These are phyloP conservation scores for Fusarium papillatum DNA, from an alignment of 2,329 filamentous ascomycete species.

Conservation along the genomic window DNA sequence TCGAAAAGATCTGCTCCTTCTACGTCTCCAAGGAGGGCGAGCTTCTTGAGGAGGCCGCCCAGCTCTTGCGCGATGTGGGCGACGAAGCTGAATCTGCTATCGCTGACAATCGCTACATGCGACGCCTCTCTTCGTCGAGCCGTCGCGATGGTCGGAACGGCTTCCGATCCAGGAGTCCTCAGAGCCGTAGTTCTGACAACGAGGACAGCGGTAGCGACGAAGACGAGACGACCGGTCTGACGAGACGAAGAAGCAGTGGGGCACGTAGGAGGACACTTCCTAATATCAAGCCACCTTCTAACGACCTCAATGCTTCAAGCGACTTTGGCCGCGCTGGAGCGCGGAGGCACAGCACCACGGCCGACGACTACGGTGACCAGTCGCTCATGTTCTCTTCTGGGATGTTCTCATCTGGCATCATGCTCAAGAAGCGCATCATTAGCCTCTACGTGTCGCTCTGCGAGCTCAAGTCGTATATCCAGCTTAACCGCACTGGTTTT, in stretches of 20 bases:
- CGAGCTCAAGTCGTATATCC: slow-evolving; percentile 95
- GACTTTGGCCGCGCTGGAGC: slow-evolving; percentile 66
- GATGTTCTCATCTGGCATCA: slow-evolving; percentile 77
- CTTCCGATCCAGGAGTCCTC: slow-evolving; percentile 50
- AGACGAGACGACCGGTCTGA: slow-evolving; percentile 69
- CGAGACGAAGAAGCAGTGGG: slow-evolving; percentile 57
- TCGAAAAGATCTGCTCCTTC: slow-evolving; percentile 95
- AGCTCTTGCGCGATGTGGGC: slow-evolving; percentile 81
- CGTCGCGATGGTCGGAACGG: slow-evolving; percentile 25
- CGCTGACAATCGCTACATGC: slow-evolving; percentile 54
- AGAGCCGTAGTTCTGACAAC: slow-evolving; percentile 64
- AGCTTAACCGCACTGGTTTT: slow-evolving; percentile 97
- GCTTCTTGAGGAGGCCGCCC: slow-evolving; percentile 84
- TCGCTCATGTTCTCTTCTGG: slow-evolving; percentile 75
- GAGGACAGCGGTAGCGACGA: slow-evolving; percentile 77
- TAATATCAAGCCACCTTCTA: slow-evolving; percentile 53
- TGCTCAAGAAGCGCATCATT: slow-evolving; percentile 92
- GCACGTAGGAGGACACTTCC: slow-evolving; percentile 55
- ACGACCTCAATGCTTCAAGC: slow-evolving; percentile 73
- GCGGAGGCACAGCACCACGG: slow-evolving; percentile 75
- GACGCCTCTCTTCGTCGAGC: slow-evolving; percentile 46
- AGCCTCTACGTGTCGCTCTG: slow-evolving; percentile 92
- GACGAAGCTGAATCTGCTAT: slow-evolving; percentile 72
- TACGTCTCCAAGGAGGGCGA: slow-evolving; percentile 92
- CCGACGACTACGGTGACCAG: slow-evolving; percentile 85